Percentiles rank a stretch among this genome's conserved stretches.
Evolutionary conservation across 768 basidiomycete species (phyloP).

Genomic region (Tephrocybe sp.): DNA sequence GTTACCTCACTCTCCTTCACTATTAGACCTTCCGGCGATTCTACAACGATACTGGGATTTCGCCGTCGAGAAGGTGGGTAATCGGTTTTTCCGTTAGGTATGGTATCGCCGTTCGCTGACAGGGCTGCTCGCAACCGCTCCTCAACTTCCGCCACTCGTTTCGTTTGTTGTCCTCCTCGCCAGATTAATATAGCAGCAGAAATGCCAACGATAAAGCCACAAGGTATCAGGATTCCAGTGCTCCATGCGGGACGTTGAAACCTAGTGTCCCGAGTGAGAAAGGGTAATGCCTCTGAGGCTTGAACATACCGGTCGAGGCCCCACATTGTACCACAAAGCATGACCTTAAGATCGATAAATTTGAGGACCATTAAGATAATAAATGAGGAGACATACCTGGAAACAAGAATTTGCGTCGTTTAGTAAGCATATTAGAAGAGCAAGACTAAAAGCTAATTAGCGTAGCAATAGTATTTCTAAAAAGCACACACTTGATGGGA

Average conservation of each 20-base stretch:
- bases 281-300: neutral
- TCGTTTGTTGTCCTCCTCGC: conserved; percentile 68
- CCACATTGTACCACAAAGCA: conserved; percentile 83
- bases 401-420: conserved; percentile 82
- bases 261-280: conserved; percentile 24
- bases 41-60: conserved; percentile 4
- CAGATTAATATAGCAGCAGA: conserved; percentile 72
- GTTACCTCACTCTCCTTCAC: conserved; percentile 21
- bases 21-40: conserved; percentile 10
- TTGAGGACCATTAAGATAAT: neutral
- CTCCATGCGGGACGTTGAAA: conserved; percentile 71
- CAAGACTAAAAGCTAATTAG: conserved; percentile 40
- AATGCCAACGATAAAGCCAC: conserved; percentile 78
- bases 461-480: neutral
- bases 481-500: conserved; percentile 54
- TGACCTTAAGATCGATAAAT: conserved; percentile 36
- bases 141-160: conserved; percentile 64
- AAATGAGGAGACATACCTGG: conserved; percentile 45
- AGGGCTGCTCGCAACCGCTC: conserved; percentile 54
- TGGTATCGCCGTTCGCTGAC: conserved; percentile 6
- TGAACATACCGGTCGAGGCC: conserved; percentile 57
- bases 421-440: conserved; percentile 70
- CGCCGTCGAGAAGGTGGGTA: neutral
- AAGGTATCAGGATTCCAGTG: conserved; percentile 68
- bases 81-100: neutral